Conservation (phyloP, 176 grass and related monocot species). For the Guadua angustifolia region DNA sequence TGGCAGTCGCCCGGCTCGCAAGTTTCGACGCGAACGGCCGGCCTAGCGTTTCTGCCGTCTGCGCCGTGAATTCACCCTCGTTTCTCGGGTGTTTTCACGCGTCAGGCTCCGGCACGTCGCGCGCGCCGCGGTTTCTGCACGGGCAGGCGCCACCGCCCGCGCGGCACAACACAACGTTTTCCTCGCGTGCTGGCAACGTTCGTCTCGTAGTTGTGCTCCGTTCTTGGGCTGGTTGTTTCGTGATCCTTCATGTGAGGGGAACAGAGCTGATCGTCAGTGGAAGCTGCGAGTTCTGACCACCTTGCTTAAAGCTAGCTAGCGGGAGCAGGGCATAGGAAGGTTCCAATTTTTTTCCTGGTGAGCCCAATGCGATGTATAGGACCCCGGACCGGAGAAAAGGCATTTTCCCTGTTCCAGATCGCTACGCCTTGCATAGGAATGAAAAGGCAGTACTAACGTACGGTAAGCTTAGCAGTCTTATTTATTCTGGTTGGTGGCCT, state of each 20-base stretch:
- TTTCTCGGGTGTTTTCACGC: not conserved
- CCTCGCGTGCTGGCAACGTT: not conserved
- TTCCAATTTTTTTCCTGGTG: slow-evolving; percentile 3
- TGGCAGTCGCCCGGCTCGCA: not conserved
- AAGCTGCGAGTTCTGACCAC: not conserved
- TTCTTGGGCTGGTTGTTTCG: not conserved
- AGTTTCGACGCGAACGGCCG: not conserved
- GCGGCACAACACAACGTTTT: not conserved
- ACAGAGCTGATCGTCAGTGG: not conserved
- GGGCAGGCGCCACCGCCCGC: too few species aligned
- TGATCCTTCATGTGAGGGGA: slow-evolving; percentile 4
- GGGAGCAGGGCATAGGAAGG: slow-evolving; percentile 27
- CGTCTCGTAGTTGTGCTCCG: not conserved
- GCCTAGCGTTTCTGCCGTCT: not conserved
- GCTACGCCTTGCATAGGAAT: not conserved
- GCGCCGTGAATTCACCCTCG: not conserved
- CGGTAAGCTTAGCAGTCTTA: not conserved
- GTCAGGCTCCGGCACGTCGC: not conserved
- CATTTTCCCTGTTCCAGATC: slow-evolving; percentile 10
- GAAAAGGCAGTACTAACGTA: not conserved
- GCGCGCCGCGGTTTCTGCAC: not conserved
- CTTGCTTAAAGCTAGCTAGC: not conserved
- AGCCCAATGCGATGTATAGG: slow-evolving; percentile 1
- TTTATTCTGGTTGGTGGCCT: not conserved
- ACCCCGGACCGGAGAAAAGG: not conserved